Evolutionary conservation across 2,329 filamentous ascomycete species (phyloP), one percentile per base, ranked within the genome.

Genomic region (Claviceps digitariae): DNA sequence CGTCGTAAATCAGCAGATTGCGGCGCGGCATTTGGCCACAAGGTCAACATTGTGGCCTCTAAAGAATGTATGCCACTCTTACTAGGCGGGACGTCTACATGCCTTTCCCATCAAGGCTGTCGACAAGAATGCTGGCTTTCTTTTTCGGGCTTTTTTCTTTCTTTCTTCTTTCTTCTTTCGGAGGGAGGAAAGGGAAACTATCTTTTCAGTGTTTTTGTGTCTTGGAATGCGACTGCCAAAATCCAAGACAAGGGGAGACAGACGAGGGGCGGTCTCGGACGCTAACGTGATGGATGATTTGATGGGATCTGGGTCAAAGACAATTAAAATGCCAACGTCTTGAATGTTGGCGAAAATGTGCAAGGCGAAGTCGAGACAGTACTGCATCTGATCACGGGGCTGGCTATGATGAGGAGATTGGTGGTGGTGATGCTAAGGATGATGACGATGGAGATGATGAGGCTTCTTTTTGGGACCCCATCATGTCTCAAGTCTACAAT

Each of bases 1-100:
- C 54, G 54, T 50, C 31, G 13, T 21, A 20, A 23, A 56, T 54
- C 45, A 47, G 45, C 34, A 51, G 27, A 41, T 31, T 27, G 5
- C n/a, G 41, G 21, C 20, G 29, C 49, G 34, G 53, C n/a, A 6
- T 27, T 36, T 38, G 29, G 49, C 36, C 23, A 48, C 27, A 23
- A 8, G 21, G 21, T 38, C 50, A 36, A 41, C 29, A 50, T 50
- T n/a, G 25, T 49, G 34, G 20, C 13, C 40, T 31, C 12, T n/a
- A 31, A 45, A 54, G 48, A 47, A 51, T 54, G 53, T 17, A 25
- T 21, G 9, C 12, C 40, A n/a, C 20, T 44, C 5, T 15, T 10
- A 25, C 25, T 34, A 15, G 23, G 17, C 23, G 44, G 31, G n/a
- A 40, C 13, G 25, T 47, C 27, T 49, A 34, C 53, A 55, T 55